These are phyloP conservation scores for Eutrema heterophyllum DNA, from an alignment of 345 rosid species.

Conservation along the genomic window DNA sequence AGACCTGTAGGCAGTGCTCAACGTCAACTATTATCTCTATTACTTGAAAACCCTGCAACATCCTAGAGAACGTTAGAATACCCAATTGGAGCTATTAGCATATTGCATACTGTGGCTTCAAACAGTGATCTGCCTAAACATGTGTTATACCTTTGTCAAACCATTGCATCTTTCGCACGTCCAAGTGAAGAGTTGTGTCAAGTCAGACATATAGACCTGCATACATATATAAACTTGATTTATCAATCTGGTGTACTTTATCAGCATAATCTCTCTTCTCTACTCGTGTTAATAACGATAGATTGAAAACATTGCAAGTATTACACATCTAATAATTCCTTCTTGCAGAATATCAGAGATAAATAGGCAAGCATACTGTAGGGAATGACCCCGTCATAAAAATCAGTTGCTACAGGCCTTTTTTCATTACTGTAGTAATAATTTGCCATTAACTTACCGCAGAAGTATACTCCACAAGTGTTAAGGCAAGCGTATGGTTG, in stretches of 20 bases:
- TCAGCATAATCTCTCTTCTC: neutral
- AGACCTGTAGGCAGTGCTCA: conserved; percentile 82
- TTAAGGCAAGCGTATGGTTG: conserved; percentile 81
- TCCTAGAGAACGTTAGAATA: conserved; percentile 9
- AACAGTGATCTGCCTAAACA: neutral
- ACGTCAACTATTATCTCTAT: conserved; percentile 77
- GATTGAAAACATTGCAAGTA: neutral
- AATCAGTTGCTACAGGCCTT: too few species aligned
- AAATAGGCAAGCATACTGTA: neutral
- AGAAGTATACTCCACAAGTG: conserved; percentile 85
- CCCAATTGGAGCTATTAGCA: neutral
- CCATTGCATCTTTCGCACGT: conserved; percentile 83
- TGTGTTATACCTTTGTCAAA: conserved; percentile 50
- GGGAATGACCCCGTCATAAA: too few species aligned
- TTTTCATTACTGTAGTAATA: neutral
- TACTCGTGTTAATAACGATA: neutral
- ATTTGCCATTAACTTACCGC: conserved; percentile 50
- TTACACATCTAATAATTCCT: neutral
- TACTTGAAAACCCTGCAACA: conserved; percentile 75
- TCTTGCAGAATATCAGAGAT: neutral
- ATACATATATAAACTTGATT: conserved; percentile 17
- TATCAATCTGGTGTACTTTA: neutral
- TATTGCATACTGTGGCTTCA: neutral
- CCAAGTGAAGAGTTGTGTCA: conserved; percentile 80
- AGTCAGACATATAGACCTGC: conserved; percentile 84